Conservation (phyloP, 2,329 filamentous ascomycete species). For the Aspergillus fumigatiaffinis region DNA sequence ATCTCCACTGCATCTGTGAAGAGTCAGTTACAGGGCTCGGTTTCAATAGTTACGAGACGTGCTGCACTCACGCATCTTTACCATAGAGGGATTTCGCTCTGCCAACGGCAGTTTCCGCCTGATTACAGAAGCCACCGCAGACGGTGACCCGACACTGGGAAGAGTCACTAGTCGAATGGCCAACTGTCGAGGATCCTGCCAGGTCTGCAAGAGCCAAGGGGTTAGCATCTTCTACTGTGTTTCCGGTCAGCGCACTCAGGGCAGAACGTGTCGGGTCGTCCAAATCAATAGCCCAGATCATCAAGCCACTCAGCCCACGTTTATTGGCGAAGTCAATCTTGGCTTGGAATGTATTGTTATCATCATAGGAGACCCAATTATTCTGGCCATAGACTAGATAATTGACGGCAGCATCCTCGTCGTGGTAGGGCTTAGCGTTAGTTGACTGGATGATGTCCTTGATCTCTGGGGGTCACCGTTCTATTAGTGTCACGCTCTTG, state of each 20-base stretch:
- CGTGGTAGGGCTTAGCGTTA: not conserved
- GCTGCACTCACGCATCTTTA: too few species aligned
- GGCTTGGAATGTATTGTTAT: not conserved
- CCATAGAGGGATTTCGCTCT: too few species aligned
- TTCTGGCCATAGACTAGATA: not conserved
- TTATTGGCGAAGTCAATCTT: not conserved
- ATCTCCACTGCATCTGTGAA: too few species aligned
- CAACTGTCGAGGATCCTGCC: not conserved
- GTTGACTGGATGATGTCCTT: not conserved
- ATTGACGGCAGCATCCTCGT: not conserved
- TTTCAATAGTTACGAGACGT: too few species aligned
- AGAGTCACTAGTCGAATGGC: not conserved
- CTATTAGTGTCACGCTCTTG: too few species aligned
- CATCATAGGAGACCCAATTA: conserved; percentile 5
- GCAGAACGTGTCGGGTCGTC: not conserved
- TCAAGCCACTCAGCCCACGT: not conserved
- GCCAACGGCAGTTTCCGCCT: not conserved
- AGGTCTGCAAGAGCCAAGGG: not conserved
- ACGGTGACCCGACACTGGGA: not conserved
- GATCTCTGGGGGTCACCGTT: not conserved
- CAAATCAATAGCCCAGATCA: conserved; percentile 5
- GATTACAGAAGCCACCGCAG: not conserved
- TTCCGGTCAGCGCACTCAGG: not conserved
- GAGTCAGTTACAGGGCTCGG: too few species aligned
- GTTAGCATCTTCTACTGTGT: not conserved